Percentiles rank a stretch among this genome's conserved stretches.
Conservation (phyloP, 345 rosid genomes). For the Moricandia arvensis region DNA sequence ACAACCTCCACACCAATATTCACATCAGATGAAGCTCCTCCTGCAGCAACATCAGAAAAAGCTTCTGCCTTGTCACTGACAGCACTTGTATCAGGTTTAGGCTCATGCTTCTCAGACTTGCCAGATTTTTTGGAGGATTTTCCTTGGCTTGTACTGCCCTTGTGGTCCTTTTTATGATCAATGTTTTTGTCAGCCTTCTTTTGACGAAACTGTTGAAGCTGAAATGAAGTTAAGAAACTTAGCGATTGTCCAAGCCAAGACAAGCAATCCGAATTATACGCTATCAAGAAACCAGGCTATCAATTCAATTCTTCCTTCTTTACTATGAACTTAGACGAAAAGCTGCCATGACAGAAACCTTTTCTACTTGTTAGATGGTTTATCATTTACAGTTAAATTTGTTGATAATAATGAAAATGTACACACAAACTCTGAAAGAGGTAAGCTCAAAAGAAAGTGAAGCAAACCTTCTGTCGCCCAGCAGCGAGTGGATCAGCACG, state of each 20-base stretch:
- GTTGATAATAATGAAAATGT: not conserved
- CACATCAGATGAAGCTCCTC: constrained; percentile 37
- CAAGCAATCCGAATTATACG: constrained; percentile 3
- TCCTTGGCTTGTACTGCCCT: constrained; percentile 70
- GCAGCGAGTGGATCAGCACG: constrained; percentile 89
- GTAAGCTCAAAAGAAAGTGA: not conserved
- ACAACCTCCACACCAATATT: constrained; percentile 31
- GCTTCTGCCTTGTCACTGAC: constrained; percentile 27
- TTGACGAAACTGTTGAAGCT: constrained; percentile 97
- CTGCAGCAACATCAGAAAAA: constrained; percentile 36
- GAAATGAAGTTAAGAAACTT: constrained; percentile 28
- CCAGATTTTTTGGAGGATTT: constrained; percentile 65
- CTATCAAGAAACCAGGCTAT: constrained; percentile 4
- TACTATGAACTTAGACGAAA: not conserved
- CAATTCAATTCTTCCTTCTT: constrained; percentile 2
- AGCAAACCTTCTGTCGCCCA: constrained; percentile 82
- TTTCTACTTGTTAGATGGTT: not conserved
- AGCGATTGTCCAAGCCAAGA: not conserved
- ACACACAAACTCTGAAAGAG: not conserved
- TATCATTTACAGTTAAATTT: not conserved
- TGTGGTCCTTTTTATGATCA: constrained; percentile 56
- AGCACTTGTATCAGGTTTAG: constrained; percentile 45
- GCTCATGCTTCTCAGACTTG: constrained; percentile 59
- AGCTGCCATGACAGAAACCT: not conserved
- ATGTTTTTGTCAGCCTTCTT: constrained; percentile 73